Conservation (phyloP, 116 monocot species). For the Posidonia oceanica region DNA sequence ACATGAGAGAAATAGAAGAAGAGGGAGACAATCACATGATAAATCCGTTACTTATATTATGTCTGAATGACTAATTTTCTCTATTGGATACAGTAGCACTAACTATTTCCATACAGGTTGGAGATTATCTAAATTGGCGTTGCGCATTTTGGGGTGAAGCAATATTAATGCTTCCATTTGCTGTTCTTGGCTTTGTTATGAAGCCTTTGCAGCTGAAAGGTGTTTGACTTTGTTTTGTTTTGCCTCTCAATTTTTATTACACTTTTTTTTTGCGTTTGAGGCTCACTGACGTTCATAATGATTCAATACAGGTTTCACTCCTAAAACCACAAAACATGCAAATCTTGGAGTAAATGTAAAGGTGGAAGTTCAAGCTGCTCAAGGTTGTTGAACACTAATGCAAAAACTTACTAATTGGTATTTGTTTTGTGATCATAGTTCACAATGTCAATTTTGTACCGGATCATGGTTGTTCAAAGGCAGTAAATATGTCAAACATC, state of each 20-base stretch:
- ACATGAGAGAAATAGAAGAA: no score
- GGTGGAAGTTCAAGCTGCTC: slow-evolving; percentile 21
- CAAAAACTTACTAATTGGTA: background rate
- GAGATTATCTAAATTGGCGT: slow-evolving; percentile 69
- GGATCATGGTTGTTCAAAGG: no score
- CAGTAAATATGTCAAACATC: no score
- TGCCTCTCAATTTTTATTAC: background rate
- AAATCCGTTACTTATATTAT: no score
- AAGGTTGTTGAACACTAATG: slow-evolving; percentile 1
- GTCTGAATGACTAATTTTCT: background rate
- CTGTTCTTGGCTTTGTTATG: slow-evolving; percentile 71
- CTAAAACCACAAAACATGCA: slow-evolving; percentile 19
- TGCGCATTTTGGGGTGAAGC: slow-evolving; percentile 86
- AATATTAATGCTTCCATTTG: slow-evolving; percentile 96
- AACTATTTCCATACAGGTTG: slow-evolving; percentile 47
- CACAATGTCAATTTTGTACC: no score
- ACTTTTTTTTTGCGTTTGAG: background rate
- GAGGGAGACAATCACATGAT: no score
- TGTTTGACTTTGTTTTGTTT: slow-evolving; percentile 9
- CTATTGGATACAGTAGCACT: background rate
- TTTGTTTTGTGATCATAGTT: background rate
- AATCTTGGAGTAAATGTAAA: slow-evolving; percentile 18
- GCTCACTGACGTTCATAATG: background rate
- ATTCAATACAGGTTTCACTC: slow-evolving; percentile 51
- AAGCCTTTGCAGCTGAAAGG: slow-evolving; percentile 88